These are phyloP conservation scores for Trametes polyzona DNA, from an alignment of 1,284 basidiomycete species.

Conservation along the genomic window DNA sequence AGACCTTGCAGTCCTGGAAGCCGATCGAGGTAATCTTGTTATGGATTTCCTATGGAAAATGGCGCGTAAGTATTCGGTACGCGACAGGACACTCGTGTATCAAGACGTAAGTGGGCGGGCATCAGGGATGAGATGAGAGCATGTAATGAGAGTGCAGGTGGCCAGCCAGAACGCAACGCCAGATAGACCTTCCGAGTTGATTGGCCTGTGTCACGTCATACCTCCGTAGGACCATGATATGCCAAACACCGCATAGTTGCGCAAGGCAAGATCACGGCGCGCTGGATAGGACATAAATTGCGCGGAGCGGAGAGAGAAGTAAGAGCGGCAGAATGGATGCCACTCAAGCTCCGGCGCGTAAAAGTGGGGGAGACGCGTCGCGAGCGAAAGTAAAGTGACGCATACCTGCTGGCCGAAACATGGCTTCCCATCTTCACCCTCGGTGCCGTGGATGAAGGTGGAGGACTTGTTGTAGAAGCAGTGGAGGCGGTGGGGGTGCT, in stretches of 20 bases:
- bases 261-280: too few relatives aligned
- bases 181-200: too few relatives aligned
- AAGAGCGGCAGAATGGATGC: neutral
- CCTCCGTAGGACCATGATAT: neutral
- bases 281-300: too few relatives aligned
- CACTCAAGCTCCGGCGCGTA: neutral
- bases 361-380: conserved; percentile 8
- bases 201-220: too few relatives aligned
- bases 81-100: too few relatives aligned
- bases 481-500: conserved; percentile 94
- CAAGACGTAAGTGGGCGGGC: neutral
- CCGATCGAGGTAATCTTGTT: conserved; percentile 92
- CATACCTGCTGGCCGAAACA: conserved; percentile 92
- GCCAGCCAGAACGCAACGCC: too few relatives aligned
- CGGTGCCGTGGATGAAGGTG: conserved; percentile 94
- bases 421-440: conserved; percentile 89
- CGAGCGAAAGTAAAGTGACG: conserved; percentile 24
- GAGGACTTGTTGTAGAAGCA: conserved; percentile 99
- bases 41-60: conserved; percentile 85
- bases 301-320: too few relatives aligned
- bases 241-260: too few relatives aligned
- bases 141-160: too few relatives aligned
- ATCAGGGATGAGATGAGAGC: too few relatives aligned
- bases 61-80: neutral
- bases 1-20: conserved; percentile 97